Base-by-base conservation (phyloP, 2,329 filamentous ascomycete species). In the Arthrobotrys musiformis region DNA sequence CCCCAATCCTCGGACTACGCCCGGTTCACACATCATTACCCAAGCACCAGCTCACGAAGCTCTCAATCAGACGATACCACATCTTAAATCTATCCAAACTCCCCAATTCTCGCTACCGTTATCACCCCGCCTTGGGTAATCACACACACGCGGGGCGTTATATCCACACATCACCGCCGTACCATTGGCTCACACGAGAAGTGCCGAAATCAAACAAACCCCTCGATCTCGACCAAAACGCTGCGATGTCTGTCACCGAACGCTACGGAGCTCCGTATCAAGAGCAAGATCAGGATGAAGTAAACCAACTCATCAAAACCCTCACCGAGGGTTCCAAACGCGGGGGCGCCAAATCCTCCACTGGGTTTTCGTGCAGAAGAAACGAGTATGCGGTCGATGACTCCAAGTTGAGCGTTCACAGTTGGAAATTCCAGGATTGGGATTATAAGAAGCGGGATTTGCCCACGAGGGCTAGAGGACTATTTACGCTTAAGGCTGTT, bases 381-480 rank as follows among this genome's bases (percentile, higher is more conserved):
- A 89, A 88, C n/a, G 91, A 88, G 2, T 99, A 93, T 82, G 81
- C 86, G 1, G 88, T 98, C 19, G 84, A 85, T 46, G 84, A 85
- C 15, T 92, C 90, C 4, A 86, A 88, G 26, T 88, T 93, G 79
- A 86, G 85, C 4, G 92, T 98, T 70, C 90, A 95, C 82, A 97
- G 94, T 1, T 99, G 95, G 95, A 91, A 91, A 80, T 91, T 98
- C 84, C 90, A 92, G 81, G 95, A 99, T 80, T 97, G 91, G 91
- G 94, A 98, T 81, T 99, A 98, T 87, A 98, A 98, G 85, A 91
- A 91, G 80, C 85, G 85, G 15, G 88, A 93, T 80, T 87, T 99
- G 9, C 95, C 95, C 4, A 97, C 93, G 0, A 97, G 97, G 83
- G 94, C 95, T 4, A 90, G 95, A 66, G 95, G 95, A 5, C 88